A percentile compares a stretch with the other conserved stretches of the same genome.
phyloP scores from a whole-genome alignment of 805 yeast genomes.

The Yarrowia sp. region DNA sequence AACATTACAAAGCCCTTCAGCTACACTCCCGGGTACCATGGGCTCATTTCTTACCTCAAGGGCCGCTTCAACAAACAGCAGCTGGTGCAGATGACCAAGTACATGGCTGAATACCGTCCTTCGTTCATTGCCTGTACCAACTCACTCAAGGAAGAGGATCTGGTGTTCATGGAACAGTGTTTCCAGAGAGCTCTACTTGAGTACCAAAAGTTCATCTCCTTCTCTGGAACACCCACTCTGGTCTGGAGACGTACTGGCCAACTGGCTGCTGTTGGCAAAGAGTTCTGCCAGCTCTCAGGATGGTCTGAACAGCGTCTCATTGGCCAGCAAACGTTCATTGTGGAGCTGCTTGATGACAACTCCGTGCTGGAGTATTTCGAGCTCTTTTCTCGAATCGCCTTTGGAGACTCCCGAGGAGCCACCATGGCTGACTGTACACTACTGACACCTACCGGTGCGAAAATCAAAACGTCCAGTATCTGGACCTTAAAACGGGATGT shows the following conservation, averaged over 20 bases:
- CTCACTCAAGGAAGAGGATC: conserved; percentile 82
- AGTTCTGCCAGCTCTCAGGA: conserved; percentile 85
- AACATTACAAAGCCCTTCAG: conserved; percentile 73
- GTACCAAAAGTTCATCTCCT: conserved; percentile 77
- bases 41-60: conserved; percentile 68
- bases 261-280: conserved; percentile 92
- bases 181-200: conserved; percentile 89
- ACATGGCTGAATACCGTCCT: conserved; percentile 89
- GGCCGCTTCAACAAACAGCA: conserved; percentile 66
- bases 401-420: conserved; percentile 85
- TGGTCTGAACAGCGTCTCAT: conserved; percentile 75
- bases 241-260: conserved; percentile 97
- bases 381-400: conserved; percentile 78
- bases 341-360: conserved; percentile 81
- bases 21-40: conserved; percentile 88
- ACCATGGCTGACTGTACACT: conserved; percentile 86
- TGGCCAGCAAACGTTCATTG: conserved; percentile 38
- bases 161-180: conserved; percentile 93
- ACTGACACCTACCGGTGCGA: conserved; percentile 44
- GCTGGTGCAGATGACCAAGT: conserved; percentile 77
- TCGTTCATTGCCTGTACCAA: conserved; percentile 90
- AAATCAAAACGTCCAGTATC: conserved; percentile 72
- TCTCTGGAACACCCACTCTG: conserved; percentile 89
- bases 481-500: conserved; percentile 95
- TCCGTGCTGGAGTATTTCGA: conserved; percentile 87